Evolutionary conservation across 768 basidiomycete species (phyloP).

Genomic region (Guyanaporus albipodus): DNA sequence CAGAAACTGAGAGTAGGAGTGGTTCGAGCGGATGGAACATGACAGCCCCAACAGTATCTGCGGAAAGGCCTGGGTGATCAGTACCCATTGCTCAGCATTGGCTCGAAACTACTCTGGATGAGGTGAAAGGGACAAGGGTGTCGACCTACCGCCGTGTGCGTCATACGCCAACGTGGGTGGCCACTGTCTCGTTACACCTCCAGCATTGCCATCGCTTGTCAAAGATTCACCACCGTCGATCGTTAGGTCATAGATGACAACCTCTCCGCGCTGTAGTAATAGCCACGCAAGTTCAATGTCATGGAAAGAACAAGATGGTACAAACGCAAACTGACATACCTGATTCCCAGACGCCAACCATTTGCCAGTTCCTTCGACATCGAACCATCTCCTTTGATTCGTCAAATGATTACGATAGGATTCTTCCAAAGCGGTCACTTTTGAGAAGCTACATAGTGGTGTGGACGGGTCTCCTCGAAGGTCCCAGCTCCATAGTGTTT

Average conservation of each 20-base stretch:
- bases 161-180: constrained; percentile 37
- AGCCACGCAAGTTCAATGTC: background rate
- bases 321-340: constrained; percentile 39
- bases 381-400: constrained; percentile 80
- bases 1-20: constrained; percentile 60
- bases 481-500: constrained; percentile 73
- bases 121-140: too few species aligned
- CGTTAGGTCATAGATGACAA: constrained; percentile 56
- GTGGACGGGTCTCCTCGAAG: constrained; percentile 52
- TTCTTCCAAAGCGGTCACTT: background rate
- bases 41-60: constrained; percentile 74
- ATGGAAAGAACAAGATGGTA: too few species aligned
- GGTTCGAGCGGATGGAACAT: constrained; percentile 67
- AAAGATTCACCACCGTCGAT: constrained; percentile 1
- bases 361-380: constrained; percentile 64
- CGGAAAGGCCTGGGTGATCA: background rate
- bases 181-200: constrained; percentile 10
- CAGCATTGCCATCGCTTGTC: background rate
- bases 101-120: background rate
- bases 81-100: background rate
- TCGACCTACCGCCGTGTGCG: constrained; percentile 54
- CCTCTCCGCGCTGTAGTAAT: constrained; percentile 51
- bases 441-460: constrained; percentile 38
- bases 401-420: constrained; percentile 32
- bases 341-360: constrained; percentile 66